These are phyloP conservation scores for Entonaema liquescens DNA, from an alignment of 495 filamentous ascomycete species.

Conservation along the genomic window DNA sequence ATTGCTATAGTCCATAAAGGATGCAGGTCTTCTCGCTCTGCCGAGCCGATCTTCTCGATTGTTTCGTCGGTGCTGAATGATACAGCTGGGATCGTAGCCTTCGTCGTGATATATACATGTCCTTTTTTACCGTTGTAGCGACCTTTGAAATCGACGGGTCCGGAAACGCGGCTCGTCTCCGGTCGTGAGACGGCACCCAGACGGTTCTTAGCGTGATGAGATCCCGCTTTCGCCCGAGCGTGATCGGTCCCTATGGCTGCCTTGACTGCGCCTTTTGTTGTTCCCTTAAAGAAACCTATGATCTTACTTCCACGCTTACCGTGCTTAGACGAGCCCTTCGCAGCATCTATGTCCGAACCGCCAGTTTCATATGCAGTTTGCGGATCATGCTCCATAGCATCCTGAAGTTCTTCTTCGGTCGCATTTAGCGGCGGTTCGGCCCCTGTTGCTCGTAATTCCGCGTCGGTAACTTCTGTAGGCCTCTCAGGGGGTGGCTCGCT, in stretches of 20 bases:
- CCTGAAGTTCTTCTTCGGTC: slow-evolving; percentile 52
- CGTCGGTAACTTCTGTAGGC: slow-evolving; percentile 57
- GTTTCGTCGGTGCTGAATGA: slow-evolving; percentile 62
- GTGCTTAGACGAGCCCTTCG: slow-evolving; percentile 41
- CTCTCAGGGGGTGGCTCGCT: slow-evolving; percentile 61
- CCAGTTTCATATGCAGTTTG: slow-evolving; percentile 39
- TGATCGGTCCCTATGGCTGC: slow-evolving; percentile 75
- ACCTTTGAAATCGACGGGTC: slow-evolving; percentile 79
- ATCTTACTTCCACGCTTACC: slow-evolving; percentile 61
- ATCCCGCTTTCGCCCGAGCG: slow-evolving; percentile 71
- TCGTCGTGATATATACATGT: slow-evolving; percentile 71
- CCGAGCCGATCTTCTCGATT: slow-evolving; percentile 55
- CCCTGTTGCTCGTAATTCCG: slow-evolving; percentile 52
- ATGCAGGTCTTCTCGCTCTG: slow-evolving; percentile 61
- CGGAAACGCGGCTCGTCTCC: slow-evolving; percentile 55
- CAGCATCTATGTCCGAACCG: slow-evolving; percentile 61
- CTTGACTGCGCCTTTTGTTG: slow-evolving; percentile 71
- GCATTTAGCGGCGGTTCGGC: slow-evolving; percentile 53
- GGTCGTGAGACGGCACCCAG: slow-evolving; percentile 71
- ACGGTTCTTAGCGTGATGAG: slow-evolving; percentile 71
- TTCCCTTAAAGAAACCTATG: slow-evolving; percentile 73
- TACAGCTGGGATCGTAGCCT: slow-evolving; percentile 65
- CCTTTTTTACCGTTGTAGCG: slow-evolving; percentile 77
- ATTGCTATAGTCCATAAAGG: slow-evolving; percentile 64
- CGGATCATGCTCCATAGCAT: slow-evolving; percentile 55